A percentile compares a stretch with the other conserved stretches of the same genome.
These are phyloP conservation scores for Fusarium verticillioides DNA, from an alignment of 2,329 filamentous ascomycete species.

Conservation along the genomic window DNA sequence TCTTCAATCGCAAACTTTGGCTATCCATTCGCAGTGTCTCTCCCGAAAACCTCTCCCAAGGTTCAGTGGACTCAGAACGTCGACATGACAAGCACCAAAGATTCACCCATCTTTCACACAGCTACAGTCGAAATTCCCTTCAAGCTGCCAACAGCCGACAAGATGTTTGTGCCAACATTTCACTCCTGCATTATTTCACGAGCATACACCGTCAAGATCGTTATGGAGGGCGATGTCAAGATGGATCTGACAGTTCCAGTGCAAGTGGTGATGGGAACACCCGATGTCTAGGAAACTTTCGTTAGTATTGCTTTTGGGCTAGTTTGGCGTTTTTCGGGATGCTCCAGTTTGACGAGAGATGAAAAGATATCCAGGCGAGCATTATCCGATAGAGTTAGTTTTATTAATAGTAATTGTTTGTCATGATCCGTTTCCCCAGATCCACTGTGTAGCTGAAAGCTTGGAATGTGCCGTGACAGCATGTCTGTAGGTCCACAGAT, in stretches of 20 bases:
- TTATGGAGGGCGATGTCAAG: slow-evolving; percentile 33
- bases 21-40: slow-evolving; percentile 20
- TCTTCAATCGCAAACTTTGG: slow-evolving; percentile 21
- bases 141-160: slow-evolving; percentile 13
- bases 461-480: background rate
- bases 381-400: slow-evolving; percentile 14
- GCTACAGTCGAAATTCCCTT: slow-evolving; percentile 30
- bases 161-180: slow-evolving; percentile 35
- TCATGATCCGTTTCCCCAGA: background rate
- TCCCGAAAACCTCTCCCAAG: slow-evolving; percentile 1
- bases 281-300: slow-evolving; percentile 3
- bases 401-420: slow-evolving; percentile 31
- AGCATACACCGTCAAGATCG: slow-evolving; percentile 25
- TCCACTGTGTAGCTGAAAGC: slow-evolving; percentile 1
- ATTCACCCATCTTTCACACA: slow-evolving; percentile 32
- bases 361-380: slow-evolving; percentile 33
- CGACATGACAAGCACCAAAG: slow-evolving; percentile 12
- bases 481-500: background rate
- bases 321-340: slow-evolving; percentile 2
- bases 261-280: slow-evolving; percentile 29
- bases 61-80: slow-evolving; percentile 34
- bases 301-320: background rate
- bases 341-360: slow-evolving; percentile 15
- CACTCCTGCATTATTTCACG: slow-evolving; percentile 27
- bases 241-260: slow-evolving; percentile 30